Evolutionary conservation across 495 filamentous ascomycete species (phyloP).

Genomic region (Aspergillus nidulans): DNA sequence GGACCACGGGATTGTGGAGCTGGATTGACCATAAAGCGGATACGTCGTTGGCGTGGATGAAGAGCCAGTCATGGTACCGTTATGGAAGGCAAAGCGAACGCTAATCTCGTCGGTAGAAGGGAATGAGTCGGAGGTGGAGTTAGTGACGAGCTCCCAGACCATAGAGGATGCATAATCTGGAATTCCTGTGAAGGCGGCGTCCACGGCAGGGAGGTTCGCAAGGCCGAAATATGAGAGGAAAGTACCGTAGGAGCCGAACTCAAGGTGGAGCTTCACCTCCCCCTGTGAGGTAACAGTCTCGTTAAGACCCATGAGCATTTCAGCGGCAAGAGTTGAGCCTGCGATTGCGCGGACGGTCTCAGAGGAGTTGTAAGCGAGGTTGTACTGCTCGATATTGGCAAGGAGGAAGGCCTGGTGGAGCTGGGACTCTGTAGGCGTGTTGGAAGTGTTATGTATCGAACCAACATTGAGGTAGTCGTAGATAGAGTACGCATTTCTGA

Average conservation of each 20-base stretch:
- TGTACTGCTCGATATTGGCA: constrained; percentile 48
- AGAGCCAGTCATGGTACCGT: constrained; percentile 39
- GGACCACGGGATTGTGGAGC: constrained; percentile 34
- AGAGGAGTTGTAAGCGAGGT: constrained; percentile 48
- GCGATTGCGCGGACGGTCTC: constrained; percentile 46
- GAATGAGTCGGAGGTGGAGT: constrained; percentile 34
- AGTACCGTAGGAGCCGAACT: constrained; percentile 47
- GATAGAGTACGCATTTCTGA: constrained; percentile 69
- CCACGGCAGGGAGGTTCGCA: constrained; percentile 31
- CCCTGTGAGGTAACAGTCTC: constrained; percentile 35
- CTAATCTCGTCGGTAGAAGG: constrained; percentile 31
- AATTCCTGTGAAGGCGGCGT: constrained; percentile 42
- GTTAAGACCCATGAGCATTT: constrained; percentile 42
- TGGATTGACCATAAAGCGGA: constrained; percentile 40
- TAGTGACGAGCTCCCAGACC: constrained; percentile 51
- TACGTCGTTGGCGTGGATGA: constrained; percentile 25
- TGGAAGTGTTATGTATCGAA: constrained; percentile 47
- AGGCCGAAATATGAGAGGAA: constrained; percentile 53
- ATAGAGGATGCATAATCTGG: constrained; percentile 52
- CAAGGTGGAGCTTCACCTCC: constrained; percentile 38
- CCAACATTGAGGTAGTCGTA: constrained; percentile 55
- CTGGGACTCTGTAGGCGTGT: constrained; percentile 26
- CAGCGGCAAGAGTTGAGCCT: constrained; percentile 44
- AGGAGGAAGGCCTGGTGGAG: constrained; percentile 38
- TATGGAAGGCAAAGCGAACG: constrained; percentile 53